Evolutionary conservation across 495 filamentous ascomycete genomes (phyloP).

Genomic region (Aspergillus homomorphus): DNA sequence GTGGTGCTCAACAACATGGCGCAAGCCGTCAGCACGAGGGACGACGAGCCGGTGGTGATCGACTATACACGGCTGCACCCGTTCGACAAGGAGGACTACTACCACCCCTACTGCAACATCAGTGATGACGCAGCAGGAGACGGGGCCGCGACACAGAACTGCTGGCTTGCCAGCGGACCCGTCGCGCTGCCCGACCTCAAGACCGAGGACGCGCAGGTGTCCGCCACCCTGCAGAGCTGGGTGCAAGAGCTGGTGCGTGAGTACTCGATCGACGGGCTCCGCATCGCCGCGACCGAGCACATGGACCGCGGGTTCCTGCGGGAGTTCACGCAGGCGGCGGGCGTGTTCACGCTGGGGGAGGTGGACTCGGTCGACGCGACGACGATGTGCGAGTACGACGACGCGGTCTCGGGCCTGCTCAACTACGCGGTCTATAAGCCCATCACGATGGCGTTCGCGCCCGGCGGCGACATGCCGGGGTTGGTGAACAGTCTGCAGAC

Average conservation of each 20-base stretch:
- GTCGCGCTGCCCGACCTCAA: constrained; percentile 61
- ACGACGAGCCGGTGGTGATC: constrained; percentile 26
- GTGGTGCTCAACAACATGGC: constrained; percentile 69
- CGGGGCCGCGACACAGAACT: constrained; percentile 27
- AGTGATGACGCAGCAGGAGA: constrained; percentile 27
- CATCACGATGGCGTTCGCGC: constrained; percentile 53
- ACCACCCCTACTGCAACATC: constrained; percentile 58
- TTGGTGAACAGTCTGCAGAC: constrained; percentile 49
- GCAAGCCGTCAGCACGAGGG: constrained; percentile 36
- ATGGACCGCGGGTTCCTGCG: constrained; percentile 6
- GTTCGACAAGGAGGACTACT: constrained; percentile 58
- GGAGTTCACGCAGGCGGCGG: constrained; percentile 9
- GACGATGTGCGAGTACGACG: constrained; percentile 10
- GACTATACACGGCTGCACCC: constrained; percentile 57
- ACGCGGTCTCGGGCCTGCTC: constrained; percentile 8
- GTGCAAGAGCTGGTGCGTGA: constrained; percentile 54
- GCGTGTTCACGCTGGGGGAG: constrained; percentile 12
- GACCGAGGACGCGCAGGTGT: constrained; percentile 54
- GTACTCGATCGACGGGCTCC: constrained; percentile 67
- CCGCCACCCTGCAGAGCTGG: constrained; percentile 55
- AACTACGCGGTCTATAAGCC: constrained; percentile 48
- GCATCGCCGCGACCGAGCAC: constrained; percentile 65
- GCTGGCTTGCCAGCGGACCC: constrained; percentile 57
- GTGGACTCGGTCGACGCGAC: constrained; percentile 8
- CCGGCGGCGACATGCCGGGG: constrained; percentile 45